A percentile compares a stretch with the other conserved stretches of the same genome.
Conservation (phyloP, 768 basidiomycete genomes). For the Lentinus brumalis region DNA sequence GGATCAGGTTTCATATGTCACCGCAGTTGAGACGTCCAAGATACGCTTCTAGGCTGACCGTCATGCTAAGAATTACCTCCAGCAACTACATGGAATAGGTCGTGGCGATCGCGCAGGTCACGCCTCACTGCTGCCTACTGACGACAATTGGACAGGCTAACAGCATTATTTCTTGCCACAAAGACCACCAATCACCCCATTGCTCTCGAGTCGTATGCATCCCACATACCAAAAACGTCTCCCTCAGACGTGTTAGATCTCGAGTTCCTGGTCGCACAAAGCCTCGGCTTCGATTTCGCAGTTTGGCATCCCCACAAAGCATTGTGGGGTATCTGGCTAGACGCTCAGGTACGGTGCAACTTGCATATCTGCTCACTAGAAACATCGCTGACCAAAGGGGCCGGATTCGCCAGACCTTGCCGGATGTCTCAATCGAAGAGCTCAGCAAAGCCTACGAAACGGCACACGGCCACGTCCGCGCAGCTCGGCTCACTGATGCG, state of each 20-base stretch:
- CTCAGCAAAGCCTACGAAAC: conserved; percentile 61
- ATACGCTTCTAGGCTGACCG: too few species aligned
- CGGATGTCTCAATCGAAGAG: conserved; percentile 50
- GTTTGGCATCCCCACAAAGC: conserved; percentile 91
- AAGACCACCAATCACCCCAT: conserved; percentile 98
- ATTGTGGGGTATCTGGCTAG: conserved; percentile 86
- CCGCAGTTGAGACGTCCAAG: too few species aligned
- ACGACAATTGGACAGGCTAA: conserved; percentile 62
- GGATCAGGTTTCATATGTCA: too few species aligned
- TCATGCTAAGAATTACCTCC: too few species aligned
- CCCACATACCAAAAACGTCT: conserved; percentile 78
- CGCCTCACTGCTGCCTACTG: too few species aligned
- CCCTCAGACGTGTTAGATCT: conserved; percentile 88
- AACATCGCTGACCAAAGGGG: background rate
- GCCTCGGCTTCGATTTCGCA: conserved; percentile 90
- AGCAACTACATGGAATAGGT: too few species aligned
- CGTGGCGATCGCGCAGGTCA: too few species aligned
- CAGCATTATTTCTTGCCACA: conserved; percentile 90
- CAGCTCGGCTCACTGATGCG: conserved; percentile 86
- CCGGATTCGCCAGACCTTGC: conserved; percentile 49
- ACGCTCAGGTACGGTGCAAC: conserved; percentile 68
- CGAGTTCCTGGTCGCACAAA: conserved; percentile 95
- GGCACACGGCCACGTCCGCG: conserved; percentile 67
- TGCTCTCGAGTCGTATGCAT: conserved; percentile 81
- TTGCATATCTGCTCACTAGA: conserved; percentile 2